Conservation (phyloP, 1,139 yeast species). For the Suhomyces yuchorum region DNA sequence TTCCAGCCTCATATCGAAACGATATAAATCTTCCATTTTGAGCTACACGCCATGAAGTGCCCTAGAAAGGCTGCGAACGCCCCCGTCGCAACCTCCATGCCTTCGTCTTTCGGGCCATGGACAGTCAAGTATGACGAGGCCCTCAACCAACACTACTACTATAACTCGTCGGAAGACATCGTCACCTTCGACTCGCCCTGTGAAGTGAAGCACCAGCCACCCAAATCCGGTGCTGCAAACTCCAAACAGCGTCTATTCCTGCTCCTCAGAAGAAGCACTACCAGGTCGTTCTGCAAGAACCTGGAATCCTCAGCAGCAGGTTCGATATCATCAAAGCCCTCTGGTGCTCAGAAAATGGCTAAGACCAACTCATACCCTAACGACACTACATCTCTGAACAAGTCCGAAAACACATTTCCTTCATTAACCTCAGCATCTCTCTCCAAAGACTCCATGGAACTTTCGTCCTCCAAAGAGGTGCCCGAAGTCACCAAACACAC, state of each 20-base stretch:
- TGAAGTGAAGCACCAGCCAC: conserved; percentile 32
- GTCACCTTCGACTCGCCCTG: conserved; percentile 45
- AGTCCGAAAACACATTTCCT: conserved; percentile 9
- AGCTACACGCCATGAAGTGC: background rate
- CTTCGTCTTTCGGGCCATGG: conserved; percentile 15
- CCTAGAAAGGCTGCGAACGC: background rate
- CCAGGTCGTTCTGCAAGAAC: background rate
- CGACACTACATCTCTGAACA: conserved; percentile 17
- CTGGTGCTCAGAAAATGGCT: background rate
- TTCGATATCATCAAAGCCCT: background rate
- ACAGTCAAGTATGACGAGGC: conserved; percentile 32
- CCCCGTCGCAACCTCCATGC: background rate
- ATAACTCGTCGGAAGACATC: conserved; percentile 33
- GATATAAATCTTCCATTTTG: background rate
- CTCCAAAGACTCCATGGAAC: conserved; percentile 9
- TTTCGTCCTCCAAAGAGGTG: conserved; percentile 4
- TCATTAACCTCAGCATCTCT: conserved; percentile 17
- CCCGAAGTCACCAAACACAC: conserved; percentile 16
- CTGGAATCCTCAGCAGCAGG: background rate
- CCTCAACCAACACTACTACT: conserved; percentile 41
- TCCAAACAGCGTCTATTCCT: conserved; percentile 9
- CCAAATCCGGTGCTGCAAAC: conserved; percentile 1
- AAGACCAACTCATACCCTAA: background rate
- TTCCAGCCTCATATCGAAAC: background rate
- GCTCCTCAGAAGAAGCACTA: conserved; percentile 6